Conservation (phyloP, 228 moss, liverwort and hornwort genomes). For the Sphagnum magellanicum region DNA sequence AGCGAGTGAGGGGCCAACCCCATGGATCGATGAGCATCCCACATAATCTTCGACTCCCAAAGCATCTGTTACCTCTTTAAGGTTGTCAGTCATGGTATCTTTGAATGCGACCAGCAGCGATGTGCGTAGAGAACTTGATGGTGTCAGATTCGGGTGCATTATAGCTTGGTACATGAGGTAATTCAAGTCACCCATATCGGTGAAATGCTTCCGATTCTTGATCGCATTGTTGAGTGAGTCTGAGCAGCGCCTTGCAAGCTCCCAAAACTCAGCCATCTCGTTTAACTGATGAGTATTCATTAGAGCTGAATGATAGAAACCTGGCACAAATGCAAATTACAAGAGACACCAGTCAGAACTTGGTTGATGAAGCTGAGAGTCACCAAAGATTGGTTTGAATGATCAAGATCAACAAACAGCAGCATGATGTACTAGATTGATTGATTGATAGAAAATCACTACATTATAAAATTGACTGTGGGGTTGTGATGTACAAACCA, state of each 20-base stretch:
- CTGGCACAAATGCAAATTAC: constrained; percentile 15
- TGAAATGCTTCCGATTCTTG: constrained; percentile 92
- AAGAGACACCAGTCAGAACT: too few species aligned
- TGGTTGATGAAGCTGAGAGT: too few species aligned
- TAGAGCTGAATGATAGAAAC: constrained; percentile 95
- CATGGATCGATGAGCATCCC: constrained; percentile 96
- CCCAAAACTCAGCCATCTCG: constrained; percentile 79
- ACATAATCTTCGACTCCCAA: constrained; percentile 71
- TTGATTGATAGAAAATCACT: too few species aligned
- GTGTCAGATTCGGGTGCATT: constrained; percentile 78
- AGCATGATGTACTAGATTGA: too few species aligned
- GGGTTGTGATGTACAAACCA: constrained; percentile 28
- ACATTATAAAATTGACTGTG: too few species aligned
- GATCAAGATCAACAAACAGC: too few species aligned
- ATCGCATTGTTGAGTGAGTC: constrained; percentile 54
- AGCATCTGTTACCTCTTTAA: constrained; percentile 31
- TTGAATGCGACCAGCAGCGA: constrained; percentile 76
- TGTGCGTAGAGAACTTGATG: constrained; percentile 74
- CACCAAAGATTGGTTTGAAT: too few species aligned
- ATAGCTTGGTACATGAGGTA: constrained; percentile 97
- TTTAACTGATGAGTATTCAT: constrained; percentile 76
- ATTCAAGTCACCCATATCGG: constrained; percentile 97
- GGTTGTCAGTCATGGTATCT: constrained; percentile 52
- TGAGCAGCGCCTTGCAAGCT: constrained; percentile 70
- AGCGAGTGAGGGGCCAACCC: constrained; percentile 84